Evolutionary conservation across 2,329 filamentous ascomycete species (phyloP), one percentile per base, ranked within the genome.

Genomic region (Cercospora sesami): DNA sequence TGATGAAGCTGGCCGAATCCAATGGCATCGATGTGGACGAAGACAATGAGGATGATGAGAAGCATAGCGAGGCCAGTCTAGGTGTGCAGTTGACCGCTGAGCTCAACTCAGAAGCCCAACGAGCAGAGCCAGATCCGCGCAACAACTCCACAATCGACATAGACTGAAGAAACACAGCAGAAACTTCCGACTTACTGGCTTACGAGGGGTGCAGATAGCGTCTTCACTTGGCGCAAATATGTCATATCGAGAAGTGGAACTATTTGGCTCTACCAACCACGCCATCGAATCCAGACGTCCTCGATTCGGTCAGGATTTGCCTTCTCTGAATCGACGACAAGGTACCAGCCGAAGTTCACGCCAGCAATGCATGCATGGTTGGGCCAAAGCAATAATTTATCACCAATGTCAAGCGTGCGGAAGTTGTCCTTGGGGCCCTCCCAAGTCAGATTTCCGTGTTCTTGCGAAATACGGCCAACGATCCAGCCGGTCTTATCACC

Each of bases 361-460:
- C 90, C 89, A 1, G 91, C 86, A 72, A 94, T 90, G 77, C 92
- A 95, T 39, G 91, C 88, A 80, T 95, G 92, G 73, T 94, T 94
- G 0, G 91, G 91, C 88, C 90, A 94, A 7, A 94, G 81, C 66
- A 87, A 83, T 28, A 94, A 79, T 74, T 87, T 87, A 75, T 92
- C 86, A 0, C 91, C 91, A 33, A 92, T 81, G 2, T 78, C 70
- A 66, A 92, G 75, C 58, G 80, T 75, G 45, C 79, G 77, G 59
- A 85, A 79, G n/a, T 81, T 78, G 10, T 81, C 77, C 30, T 71
- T 71, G 1, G 76, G 64, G 0, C 83, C 83, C 45, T 82, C 80
- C 87, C 90, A 93, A 1, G 81, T 83, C 73, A 94, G 75, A 64
- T 93, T 87, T 0, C 90, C 91, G 79, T 94, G 92, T 80, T 95